phyloP scores from a whole-genome alignment of 257 asterid genomes.

The Plantago elongata region DNA sequence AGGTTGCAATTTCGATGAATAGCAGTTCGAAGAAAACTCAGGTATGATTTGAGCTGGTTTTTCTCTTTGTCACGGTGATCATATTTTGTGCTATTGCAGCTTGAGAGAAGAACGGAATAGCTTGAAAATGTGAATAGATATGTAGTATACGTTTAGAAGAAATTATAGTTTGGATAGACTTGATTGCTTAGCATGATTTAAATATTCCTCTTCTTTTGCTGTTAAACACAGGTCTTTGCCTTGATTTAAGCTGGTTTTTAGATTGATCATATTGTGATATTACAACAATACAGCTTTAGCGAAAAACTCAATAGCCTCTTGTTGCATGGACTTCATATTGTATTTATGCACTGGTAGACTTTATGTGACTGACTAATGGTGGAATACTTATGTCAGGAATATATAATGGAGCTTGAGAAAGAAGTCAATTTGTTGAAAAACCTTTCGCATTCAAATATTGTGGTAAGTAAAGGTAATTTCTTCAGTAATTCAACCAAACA shows the following conservation, averaged over 20 bases:
- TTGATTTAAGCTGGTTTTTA: no score
- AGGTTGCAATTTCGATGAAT: constrained; percentile 69
- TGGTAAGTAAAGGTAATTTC: constrained; percentile 47
- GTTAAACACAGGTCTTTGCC: no score
- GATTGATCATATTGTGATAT: no score
- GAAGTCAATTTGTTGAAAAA: constrained; percentile 91
- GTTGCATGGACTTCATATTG: neutral
- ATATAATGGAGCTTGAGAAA: constrained; percentile 90
- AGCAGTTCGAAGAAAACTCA: constrained; percentile 68
- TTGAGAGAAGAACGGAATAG: no score
- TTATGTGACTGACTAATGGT: constrained; percentile 20
- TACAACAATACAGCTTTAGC: no score
- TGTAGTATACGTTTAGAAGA: neutral
- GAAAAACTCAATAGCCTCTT: neutral
- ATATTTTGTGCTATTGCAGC: no score
- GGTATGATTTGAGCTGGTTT: constrained; percentile 27
- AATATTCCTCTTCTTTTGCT: no score
- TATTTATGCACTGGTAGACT: constrained; percentile 11
- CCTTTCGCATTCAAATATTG: constrained; percentile 94
- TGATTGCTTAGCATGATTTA: no score
- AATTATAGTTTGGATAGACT: no score
- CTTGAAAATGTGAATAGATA: neutral
- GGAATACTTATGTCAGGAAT: constrained; percentile 54
- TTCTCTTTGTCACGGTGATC: no score
- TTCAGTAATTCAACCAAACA: constrained; percentile 11